A percentile compares a stretch with the other conserved stretches of the same genome.
Evolutionary conservation across 2,329 filamentous ascomycete genomes (phyloP).

Genomic region (Fusarium nodosum): DNA sequence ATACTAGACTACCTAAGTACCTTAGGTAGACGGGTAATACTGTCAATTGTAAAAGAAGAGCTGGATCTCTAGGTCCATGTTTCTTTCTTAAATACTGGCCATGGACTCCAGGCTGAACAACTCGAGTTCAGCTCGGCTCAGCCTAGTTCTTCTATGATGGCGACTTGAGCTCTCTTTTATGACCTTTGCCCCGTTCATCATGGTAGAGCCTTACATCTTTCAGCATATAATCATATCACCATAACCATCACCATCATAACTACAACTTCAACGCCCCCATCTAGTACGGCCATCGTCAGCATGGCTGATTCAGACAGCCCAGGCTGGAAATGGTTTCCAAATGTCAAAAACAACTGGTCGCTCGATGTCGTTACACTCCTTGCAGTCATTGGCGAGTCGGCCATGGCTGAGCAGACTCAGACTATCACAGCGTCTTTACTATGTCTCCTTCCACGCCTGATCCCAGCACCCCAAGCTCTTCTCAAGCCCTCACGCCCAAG

Average conservation of each 20-base stretch:
- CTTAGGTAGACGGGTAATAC: background rate
- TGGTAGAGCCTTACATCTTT: background rate
- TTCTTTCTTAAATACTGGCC: conserved; percentile 2
- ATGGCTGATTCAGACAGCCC: conserved; percentile 49
- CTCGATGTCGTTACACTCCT: conserved; percentile 74
- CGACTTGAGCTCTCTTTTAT: background rate
- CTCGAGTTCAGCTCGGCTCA: background rate
- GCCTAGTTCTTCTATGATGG: background rate
- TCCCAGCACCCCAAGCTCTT: conserved; percentile 74
- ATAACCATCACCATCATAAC: background rate
- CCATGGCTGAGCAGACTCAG: conserved; percentile 70
- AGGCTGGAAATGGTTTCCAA: conserved; percentile 61
- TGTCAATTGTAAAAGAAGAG: conserved; percentile 10
- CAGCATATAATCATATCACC: background rate
- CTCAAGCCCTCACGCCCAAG: conserved; percentile 67
- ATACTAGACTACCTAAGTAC: too few species aligned
- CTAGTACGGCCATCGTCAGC: background rate
- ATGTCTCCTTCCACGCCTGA: conserved; percentile 70
- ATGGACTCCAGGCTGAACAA: background rate
- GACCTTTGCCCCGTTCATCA: background rate
- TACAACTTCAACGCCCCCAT: background rate
- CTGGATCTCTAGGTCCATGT: conserved; percentile 13
- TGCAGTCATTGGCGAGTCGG: conserved; percentile 72
- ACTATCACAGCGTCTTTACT: conserved; percentile 70
- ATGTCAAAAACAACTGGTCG: conserved; percentile 62